Percentiles rank a stretch among this genome's conserved stretches.
Conservation (phyloP, 345 rosid species). For the Populus ilicifolia region DNA sequence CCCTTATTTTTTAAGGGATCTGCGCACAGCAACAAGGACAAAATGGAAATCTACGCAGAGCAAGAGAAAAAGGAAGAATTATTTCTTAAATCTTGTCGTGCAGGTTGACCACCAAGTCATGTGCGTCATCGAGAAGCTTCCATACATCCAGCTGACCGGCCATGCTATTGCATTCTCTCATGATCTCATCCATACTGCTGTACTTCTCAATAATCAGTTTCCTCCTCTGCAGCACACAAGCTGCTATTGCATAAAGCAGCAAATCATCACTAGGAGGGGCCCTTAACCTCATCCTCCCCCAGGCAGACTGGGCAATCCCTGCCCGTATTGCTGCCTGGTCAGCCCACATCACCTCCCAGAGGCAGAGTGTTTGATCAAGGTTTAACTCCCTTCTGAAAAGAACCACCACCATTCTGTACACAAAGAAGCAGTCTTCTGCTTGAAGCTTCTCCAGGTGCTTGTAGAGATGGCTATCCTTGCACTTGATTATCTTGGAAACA, state of each 20-base stretch:
- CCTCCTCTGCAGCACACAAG: constrained; percentile 90
- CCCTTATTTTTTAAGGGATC: constrained; percentile 22
- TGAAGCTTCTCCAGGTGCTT: constrained; percentile 84
- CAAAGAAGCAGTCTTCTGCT: constrained; percentile 91
- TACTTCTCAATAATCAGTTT: constrained; percentile 83
- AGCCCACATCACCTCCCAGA: constrained; percentile 99
- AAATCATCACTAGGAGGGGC: constrained; percentile 93
- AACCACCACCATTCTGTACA: constrained; percentile 94
- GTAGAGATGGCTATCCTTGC: constrained; percentile 74
- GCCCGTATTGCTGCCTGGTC: constrained; percentile 84
- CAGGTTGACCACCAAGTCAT: constrained; percentile 74
- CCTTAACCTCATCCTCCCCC: constrained; percentile 79
- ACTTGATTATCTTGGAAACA: constrained; percentile 78
- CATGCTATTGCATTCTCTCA: constrained; percentile 93
- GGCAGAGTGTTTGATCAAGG: constrained; percentile 81
- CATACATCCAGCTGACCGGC: constrained; percentile 86
- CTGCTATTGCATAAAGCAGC: constrained; percentile 89
- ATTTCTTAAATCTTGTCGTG: constrained; percentile 63
- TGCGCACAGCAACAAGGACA: not conserved
- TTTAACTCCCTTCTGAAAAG: constrained; percentile 76
- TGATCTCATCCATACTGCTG: constrained; percentile 91
- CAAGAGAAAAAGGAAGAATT: not conserved
- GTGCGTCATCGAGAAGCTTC: constrained; percentile 96
- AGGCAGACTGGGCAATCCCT: constrained; percentile 65
- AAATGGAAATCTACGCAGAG: not conserved